Base-by-base conservation (phyloP, 768 basidiomycete species). In the Lentinula sp. region DNA sequence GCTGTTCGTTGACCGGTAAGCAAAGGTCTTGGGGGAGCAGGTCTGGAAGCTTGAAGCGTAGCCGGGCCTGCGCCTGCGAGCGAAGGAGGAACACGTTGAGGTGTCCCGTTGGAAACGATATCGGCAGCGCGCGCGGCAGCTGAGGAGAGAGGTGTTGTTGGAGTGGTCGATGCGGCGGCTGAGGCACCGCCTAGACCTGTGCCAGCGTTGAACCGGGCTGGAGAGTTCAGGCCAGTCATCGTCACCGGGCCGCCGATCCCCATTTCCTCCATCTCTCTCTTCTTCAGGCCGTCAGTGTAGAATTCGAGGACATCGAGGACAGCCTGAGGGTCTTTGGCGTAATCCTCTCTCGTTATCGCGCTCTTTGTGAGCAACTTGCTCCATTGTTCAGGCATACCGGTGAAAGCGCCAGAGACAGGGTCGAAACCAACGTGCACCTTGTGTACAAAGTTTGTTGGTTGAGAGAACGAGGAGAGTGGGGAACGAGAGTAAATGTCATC, bases 381-480 rank as follows among this genome's bases (percentile, higher is more conserved):
- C 96, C 96, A 99, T 78, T 96, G 93, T 60, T 97, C 95, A 9
- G 96, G 96, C 72, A 99, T 85, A 61, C 96, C 93, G 15, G 95
- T 98, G 73, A 99, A 99, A 15, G 87, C 93, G 10, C 96, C 96
- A 45, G 90, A 89, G 48, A 91, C 79, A 2, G 95, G 92, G 75
- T 99, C 96, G 67, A 95, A 98, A 2, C 95, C 95, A 60, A 98
- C 96, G 73, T 98, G 96, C 2, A 98, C 95, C 71, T 98, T 95
- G 77, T 99, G 96, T 0, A 98, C 93, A 70, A 99, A 98, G 73
- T 99, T 96, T 7, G 95, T 98, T 0, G 96, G 96, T 65, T 89
- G 90, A 71, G 88, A 89, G 48, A 95, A 91, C 31, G 96, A 93
- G 13, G 55, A 56, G 53, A 95, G 78, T 2, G 95, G 94, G 68